Base-by-base conservation (phyloP, 805 yeast species). In the Wickerhamomyces silvicola region DNA sequence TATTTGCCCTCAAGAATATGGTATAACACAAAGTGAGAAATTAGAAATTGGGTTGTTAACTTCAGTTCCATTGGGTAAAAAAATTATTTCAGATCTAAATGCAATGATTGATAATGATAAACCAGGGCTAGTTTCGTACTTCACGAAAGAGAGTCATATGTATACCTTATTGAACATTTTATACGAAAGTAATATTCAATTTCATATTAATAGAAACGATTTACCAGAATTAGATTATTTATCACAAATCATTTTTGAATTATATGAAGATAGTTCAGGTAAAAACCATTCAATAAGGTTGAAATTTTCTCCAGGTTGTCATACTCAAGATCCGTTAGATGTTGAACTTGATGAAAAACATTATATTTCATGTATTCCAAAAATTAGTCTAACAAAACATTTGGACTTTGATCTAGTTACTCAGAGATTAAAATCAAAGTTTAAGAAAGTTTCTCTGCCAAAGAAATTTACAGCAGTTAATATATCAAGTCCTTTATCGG, bases 1-100 rank as follows among this genome's bases (percentile, higher is more conserved):
- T 52, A 87, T 92, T 30, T 92, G 97, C 59, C 99, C 99, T 8
- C 97, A 92, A 57, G 99, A 92, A 54, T 92, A 92, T 54, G 99
- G 99, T 42, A 92, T 92, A 46, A 86, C 88, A 43, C 95, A 87
- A 51, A 80, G 81, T 48, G 98, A 92, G 57, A 92, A 92, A 54
- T 70, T 92, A 38, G 99, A 92, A 54, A 92, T 92, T 61, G 99
- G 99, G 5, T 64, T 92, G 36, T 65, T 92, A 46, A 92, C 99
- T 0, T 85, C 96, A 2, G 68, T 92, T 48, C 99, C 99, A 2
- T 68, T 92, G 46, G 94, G 96, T 2, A 83, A 78, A 55, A 94
- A 86, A 58, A 81, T 92, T 24, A 57, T 92, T 31, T 64, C 69
- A 21, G 97, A 92, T 52, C 76, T 92, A 27, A 77, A 81, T 36